Conservation (phyloP, 1,284 basidiomycete genomes). For the Ceratobasidium sp. region DNA sequence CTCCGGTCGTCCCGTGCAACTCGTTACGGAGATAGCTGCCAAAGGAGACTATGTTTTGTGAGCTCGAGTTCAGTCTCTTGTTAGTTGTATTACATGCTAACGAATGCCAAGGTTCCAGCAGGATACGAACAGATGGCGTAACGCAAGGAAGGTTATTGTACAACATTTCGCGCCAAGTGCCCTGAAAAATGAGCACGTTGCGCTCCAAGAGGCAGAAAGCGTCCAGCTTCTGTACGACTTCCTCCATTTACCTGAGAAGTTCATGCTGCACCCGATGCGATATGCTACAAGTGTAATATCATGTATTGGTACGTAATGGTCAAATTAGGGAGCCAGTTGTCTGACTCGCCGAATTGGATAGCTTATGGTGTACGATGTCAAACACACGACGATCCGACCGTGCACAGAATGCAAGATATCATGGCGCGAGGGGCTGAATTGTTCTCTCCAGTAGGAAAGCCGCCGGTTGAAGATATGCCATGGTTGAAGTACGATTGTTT, state of each 20-base stretch:
- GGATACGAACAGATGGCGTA: constrained; percentile 27
- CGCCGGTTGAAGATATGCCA: background rate
- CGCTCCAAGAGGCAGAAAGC: constrained; percentile 33
- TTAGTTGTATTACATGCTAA: background rate
- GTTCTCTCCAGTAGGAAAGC: background rate
- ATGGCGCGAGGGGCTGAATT: background rate
- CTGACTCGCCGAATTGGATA: no score
- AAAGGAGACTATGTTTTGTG: constrained; percentile 23
- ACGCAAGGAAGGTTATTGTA: constrained; percentile 20
- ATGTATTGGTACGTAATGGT: constrained; percentile 10
- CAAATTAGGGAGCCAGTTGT: background rate
- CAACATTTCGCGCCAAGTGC: constrained; percentile 26
- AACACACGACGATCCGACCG: background rate
- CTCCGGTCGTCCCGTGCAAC: constrained; percentile 12
- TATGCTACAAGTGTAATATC: constrained; percentile 37
- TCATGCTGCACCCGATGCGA: constrained; percentile 40
- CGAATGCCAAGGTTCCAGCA: constrained; percentile 21
- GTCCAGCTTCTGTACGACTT: constrained; percentile 38
- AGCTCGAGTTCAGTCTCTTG: background rate
- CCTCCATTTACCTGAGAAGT: constrained; percentile 21
- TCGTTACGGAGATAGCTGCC: constrained; percentile 26
- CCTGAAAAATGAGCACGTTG: constrained; percentile 16
- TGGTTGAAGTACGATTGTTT: background rate
- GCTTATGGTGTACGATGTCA: constrained; percentile 19
- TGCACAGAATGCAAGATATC: background rate